Base-by-base conservation (phyloP, 768 basidiomycete species). In the Boletus rubroflammeus region DNA sequence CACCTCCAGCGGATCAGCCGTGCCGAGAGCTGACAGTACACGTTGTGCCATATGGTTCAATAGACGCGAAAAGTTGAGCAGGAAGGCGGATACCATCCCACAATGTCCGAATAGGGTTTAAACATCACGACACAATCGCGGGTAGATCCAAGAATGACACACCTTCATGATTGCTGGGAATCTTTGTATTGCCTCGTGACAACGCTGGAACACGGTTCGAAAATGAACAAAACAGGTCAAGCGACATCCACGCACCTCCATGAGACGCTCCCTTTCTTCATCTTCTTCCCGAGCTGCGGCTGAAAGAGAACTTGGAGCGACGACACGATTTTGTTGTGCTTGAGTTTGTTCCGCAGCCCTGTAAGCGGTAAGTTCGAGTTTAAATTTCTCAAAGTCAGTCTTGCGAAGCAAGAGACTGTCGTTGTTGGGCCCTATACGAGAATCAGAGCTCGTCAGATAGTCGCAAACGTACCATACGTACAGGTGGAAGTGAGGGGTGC, bases 1-100 rank as follows among this genome's bases (percentile, higher is more conserved):
- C 26, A 5, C 57, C 58, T 73, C 75, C 73, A 75, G 11, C 14
- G 7, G 14, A 57, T 26, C 19, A 76, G 38, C 11, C 41, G 23
- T 5, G 60, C 59, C 8, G 65, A 70, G 15, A 72, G 47, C 66
- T 62, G 44, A n/a, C 38, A 25, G 40, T 28, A 23, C 17, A 42
- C 1, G 19, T 26, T 6, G 48, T 32, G 15, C 15, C 45, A 25
- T 19, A 32, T 6, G 11, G 13, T 17, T 6, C 1, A 15, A 7
- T 8, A 29, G 11, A 44, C 11, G 5, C 14, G 7, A 15, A 19
- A 26, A 17, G 29, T 23, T 15, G 14, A 11, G n/a, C 10, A 19
- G 4, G 7, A 53, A 42, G 13, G 23, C 17, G 13, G 19, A 34
- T 17, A 11, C 21, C 29, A 32, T 15, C 17, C 29, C 19, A 23